These are phyloP conservation scores for Xylaria digitata DNA, from an alignment of 2,329 filamentous ascomycete species.

Conservation along the genomic window DNA sequence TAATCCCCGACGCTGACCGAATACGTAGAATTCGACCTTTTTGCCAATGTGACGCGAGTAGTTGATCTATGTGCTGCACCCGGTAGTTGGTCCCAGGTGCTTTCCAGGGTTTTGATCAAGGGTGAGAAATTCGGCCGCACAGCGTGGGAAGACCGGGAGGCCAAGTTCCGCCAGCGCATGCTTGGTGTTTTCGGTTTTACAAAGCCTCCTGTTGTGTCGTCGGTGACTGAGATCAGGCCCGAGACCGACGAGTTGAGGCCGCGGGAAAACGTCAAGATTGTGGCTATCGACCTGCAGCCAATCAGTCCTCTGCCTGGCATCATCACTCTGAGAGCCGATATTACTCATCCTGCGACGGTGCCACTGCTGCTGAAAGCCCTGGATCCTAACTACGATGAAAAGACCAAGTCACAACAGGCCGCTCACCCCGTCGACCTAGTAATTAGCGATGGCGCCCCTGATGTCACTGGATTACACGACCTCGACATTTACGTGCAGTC, in stretches of 20 bases:
- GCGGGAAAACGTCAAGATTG: constrained; percentile 85
- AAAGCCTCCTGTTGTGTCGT: constrained; percentile 42
- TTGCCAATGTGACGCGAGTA: constrained; percentile 88
- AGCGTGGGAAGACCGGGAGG: constrained; percentile 88
- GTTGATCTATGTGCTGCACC: constrained; percentile 97
- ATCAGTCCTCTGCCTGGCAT: constrained; percentile 95
- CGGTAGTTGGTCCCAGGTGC: constrained; percentile 96
- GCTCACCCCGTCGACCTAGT: constrained; percentile 90
- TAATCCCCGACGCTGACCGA: constrained; percentile 29
- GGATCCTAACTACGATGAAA: constrained; percentile 74
- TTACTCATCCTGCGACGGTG: constrained; percentile 95
- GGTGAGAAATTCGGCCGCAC: constrained; percentile 88
- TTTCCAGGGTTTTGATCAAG: constrained; percentile 92
- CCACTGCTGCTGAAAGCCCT: constrained; percentile 87
- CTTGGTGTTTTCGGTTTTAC: constrained; percentile 61
- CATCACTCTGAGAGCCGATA: constrained; percentile 91
- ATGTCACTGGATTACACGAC: constrained; percentile 96
- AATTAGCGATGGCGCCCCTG: constrained; percentile 92
- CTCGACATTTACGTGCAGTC: constrained; percentile 98
- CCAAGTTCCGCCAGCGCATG: constrained; percentile 71
- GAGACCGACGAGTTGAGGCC: constrained; percentile 53
- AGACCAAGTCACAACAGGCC: constrained; percentile 62
- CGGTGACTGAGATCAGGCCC: constrained; percentile 36
- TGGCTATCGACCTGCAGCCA: constrained; percentile 94
- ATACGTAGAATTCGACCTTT: constrained; percentile 84